Evolutionary conservation across 352 stramenopile species (phyloP).

Genomic region (Phytophthora melonis): DNA sequence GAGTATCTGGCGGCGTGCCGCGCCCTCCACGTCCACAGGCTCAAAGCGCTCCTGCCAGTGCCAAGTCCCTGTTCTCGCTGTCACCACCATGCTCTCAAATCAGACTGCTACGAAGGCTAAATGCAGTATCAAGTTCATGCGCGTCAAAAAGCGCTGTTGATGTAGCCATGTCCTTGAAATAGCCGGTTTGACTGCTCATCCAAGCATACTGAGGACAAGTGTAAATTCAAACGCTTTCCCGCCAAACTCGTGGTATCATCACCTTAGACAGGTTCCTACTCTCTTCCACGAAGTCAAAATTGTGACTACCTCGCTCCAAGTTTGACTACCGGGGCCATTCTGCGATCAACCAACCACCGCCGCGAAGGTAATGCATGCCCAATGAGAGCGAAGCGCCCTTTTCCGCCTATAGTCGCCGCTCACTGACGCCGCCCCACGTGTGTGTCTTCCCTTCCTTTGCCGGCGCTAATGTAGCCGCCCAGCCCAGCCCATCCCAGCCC

Average conservation of each 20-base stretch:
- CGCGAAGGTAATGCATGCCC: slow-evolving; percentile 47
- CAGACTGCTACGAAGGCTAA: background rate
- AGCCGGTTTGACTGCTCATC: slow-evolving; percentile 4
- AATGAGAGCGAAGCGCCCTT: slow-evolving; percentile 74
- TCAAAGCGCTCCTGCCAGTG: slow-evolving; percentile 78
- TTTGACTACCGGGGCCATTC: slow-evolving; percentile 11
- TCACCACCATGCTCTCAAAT: slow-evolving; percentile 2
- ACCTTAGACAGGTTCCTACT: background rate
- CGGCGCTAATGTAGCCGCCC: slow-evolving; percentile 3
- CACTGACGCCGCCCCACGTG: slow-evolving; percentile 18
- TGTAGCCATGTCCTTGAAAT: slow-evolving; percentile 20
- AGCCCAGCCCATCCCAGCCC: background rate
- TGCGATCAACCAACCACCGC: slow-evolving; percentile 40
- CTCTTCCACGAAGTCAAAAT: background rate
- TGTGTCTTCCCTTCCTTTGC: slow-evolving; percentile 12
- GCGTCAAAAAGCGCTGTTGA: background rate
- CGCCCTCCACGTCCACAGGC: slow-evolving; percentile 38
- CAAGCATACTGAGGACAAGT: background rate
- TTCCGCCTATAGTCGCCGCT: slow-evolving; percentile 78
- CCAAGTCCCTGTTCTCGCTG: slow-evolving; percentile 31
- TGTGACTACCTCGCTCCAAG: background rate
- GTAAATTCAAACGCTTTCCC: slow-evolving; percentile 21
- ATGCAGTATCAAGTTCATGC: background rate
- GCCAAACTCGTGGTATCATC: slow-evolving; percentile 18
- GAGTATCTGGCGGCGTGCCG: slow-evolving; percentile 55